Evolutionary conservation across 2,329 filamentous ascomycete genomes (phyloP).

Genomic region (Aspergillus nomiae): DNA sequence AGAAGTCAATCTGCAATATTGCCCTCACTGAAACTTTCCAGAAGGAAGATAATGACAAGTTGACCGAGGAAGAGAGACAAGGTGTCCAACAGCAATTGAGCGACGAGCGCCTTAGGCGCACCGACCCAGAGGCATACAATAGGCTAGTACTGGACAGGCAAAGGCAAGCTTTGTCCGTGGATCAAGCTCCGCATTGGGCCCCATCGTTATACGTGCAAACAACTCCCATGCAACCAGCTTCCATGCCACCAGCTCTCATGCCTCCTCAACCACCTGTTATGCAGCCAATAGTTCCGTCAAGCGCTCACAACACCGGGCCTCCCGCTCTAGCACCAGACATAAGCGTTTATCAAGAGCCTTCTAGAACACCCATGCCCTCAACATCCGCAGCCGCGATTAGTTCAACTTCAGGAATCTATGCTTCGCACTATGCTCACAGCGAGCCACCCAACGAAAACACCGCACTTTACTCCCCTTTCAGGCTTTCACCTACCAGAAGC

Average conservation of each 20-base stretch:
- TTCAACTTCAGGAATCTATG: not conserved
- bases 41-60: conserved; percentile 64
- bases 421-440: not conserved
- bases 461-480: not conserved
- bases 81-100: conserved; percentile 54
- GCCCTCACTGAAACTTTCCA: conserved; percentile 73
- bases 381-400: not conserved
- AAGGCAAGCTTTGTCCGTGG: not conserved
- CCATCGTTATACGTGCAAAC: not conserved
- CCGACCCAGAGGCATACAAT: conserved; percentile 38
- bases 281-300: conserved; percentile 4
- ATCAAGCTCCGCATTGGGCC: not conserved
- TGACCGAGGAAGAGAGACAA: conserved; percentile 63
- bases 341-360: conserved; percentile 12
- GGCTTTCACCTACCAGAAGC: not conserved
- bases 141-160: conserved; percentile 24
- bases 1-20: conserved; percentile 48
- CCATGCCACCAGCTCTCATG: not conserved
- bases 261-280: not conserved
- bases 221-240: not conserved
- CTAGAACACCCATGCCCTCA: not conserved
- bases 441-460: not conserved
- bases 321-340: conserved; percentile 27
- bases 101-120: conserved; percentile 43
- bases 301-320: conserved; percentile 20